Base-by-base conservation (phyloP, 106 monocot genomes). In the Dactylorhiza incarnata region DNA sequence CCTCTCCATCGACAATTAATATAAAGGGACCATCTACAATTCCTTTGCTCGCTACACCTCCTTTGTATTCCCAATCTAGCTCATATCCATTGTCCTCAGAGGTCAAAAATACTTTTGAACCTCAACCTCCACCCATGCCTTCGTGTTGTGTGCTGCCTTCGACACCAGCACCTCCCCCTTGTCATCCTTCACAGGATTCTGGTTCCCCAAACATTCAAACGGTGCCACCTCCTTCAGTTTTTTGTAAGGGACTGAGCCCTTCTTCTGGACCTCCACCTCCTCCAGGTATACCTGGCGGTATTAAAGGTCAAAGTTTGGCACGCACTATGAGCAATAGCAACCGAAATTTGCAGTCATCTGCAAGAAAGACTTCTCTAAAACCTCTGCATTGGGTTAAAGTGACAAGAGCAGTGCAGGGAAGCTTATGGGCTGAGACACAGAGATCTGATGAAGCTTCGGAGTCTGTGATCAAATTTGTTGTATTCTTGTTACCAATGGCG, bases 381-480 rank as follows among this genome's bases (percentile, higher is more conserved):
- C 93, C 96, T 16, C 51, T 96, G 77, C 96, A 95, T 72, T 95
- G 95, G 95, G 84, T 95, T 43, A 95, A 95, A 82, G 95, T 95
- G 48, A 95, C 95, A 68, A 90, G 93, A 83, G 96, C 91, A 52
- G 87, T 93, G 96, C 90, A 96, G 67, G 96, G 96, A 80, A 96
- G 96, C 81, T 81, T 96, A 50, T 96, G 96, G 96, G 96, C 93
- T 20, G 96, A 96, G 77, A 24, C 89, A 48, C 92, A 91, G 52
- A 95, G 86, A 84, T 56, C 79, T 75, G 91, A 95, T 66, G 95
- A 95, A 81, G 58, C 77, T 62, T 81, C 86, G 11, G 84, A 83
- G 88, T 92, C 85, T 75, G 14, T 67, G 70, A 17, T 25, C 49
- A 26, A 44, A 51, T 68, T 77, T 62, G 73, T 17, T 79, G 61